Conservation (phyloP, 306 rosid species). For the Pyrus pyrifolia region DNA sequence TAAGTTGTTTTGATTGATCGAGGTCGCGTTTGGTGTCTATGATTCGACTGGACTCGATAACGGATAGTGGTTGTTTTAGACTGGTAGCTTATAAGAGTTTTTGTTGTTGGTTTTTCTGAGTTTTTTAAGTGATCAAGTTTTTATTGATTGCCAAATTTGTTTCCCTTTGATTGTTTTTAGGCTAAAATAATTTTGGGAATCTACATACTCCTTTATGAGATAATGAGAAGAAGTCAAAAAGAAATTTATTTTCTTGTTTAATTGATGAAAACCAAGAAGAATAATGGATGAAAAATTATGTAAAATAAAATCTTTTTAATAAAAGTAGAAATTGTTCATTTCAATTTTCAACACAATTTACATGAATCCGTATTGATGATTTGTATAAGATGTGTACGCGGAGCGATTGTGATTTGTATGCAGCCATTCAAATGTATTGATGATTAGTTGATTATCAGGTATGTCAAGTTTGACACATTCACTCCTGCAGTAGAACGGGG, state of each 20-base stretch:
- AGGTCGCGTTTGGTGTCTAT: neutral
- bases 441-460: conserved; percentile 59
- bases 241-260: neutral
- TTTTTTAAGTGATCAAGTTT: neutral
- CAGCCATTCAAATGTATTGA: conserved; percentile 24
- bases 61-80: neutral
- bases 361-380: neutral
- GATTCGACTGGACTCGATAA: neutral
- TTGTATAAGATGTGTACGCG: neutral
- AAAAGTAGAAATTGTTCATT: neutral
- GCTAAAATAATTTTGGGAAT: neutral
- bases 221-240: neutral
- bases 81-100: no score
- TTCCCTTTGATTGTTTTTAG: neutral
- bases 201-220: neutral
- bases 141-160: neutral
- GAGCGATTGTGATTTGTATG: conserved; percentile 6
- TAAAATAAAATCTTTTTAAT: neutral
- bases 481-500: conserved; percentile 96
- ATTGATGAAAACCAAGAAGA: neutral
- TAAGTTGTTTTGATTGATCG: conserved; percentile 16
- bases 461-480: conserved; percentile 97
- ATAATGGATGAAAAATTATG: neutral
- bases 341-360: neutral
- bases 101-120: no score